Evolutionary conservation across 1,284 basidiomycete genomes (phyloP).

Genomic region (Pholiota adiposa): DNA sequence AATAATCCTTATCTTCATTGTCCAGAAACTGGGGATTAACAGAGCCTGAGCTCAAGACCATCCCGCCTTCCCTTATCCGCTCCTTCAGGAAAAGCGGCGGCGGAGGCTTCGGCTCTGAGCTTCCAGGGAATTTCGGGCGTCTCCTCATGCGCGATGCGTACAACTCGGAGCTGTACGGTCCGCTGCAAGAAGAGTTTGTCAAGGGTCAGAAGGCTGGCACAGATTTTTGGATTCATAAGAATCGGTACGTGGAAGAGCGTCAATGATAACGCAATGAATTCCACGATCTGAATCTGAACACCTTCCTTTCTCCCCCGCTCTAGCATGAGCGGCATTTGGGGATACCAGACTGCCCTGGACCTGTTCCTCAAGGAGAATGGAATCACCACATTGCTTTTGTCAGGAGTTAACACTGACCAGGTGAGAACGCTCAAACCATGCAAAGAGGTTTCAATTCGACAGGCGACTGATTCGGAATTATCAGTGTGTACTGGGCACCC

Average conservation of each 20-base stretch:
- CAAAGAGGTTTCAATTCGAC: not conserved
- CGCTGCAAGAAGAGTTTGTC: slow-evolving; percentile 58
- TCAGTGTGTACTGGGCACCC: slow-evolving; percentile 68
- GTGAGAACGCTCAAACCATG: slow-evolving; percentile 31
- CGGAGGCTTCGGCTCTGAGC: slow-evolving; percentile 60
- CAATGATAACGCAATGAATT: not conserved
- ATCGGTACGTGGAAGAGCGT: slow-evolving; percentile 47
- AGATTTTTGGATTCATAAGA: slow-evolving; percentile 76
- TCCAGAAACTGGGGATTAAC: slow-evolving; percentile 73
- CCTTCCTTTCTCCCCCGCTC: not conserved
- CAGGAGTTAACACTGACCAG: slow-evolving; percentile 73
- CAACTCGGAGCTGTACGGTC: slow-evolving; percentile 60
- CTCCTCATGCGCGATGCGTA: slow-evolving; percentile 62
- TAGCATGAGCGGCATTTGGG: slow-evolving; percentile 74
- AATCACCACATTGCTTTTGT: slow-evolving; percentile 63
- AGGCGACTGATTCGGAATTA: not conserved
- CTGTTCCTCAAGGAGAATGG: slow-evolving; percentile 66
- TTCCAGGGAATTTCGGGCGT: slow-evolving; percentile 59
- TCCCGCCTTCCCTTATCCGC: slow-evolving; percentile 60
- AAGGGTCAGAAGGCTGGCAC: slow-evolving; percentile 56
- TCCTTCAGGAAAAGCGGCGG: slow-evolving; percentile 53
- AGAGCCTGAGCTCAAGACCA: slow-evolving; percentile 60
- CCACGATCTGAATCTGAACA: not conserved
- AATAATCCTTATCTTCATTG: not conserved
- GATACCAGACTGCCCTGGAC: slow-evolving; percentile 61